Base-by-base conservation (phyloP, 108 stramenopile genomes). In the Stephanodiscus minutulus region DNA sequence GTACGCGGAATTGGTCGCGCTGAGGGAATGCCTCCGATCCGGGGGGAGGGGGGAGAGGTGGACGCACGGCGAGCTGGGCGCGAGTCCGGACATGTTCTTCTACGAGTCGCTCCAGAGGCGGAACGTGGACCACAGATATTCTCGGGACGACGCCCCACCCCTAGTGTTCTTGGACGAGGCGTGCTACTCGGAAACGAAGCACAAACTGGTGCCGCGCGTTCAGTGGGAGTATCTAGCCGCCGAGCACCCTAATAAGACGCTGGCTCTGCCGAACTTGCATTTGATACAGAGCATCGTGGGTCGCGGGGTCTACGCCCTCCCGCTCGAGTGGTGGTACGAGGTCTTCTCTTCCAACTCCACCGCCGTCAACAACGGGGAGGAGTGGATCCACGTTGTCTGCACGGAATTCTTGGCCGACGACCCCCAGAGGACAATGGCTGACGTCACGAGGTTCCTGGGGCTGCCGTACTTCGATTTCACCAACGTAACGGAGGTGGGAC, bases 271-370 rank as follows among this genome's bases (percentile, higher is more conserved):
- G 25, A 86, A 85, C 37, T 48, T 87, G 25, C 87, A 87, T 39
- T 49, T 94, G 66, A 76, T 70, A 7, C 91, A 91, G 68, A 77
- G 89, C 18, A 62, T 90, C n/a, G 75, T 94, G 46, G 93, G 93
- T 43, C 79, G 93, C 15, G 77, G 83, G 12, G 49, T 91, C 11
- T 94, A 91, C 56, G 70, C 78, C 12, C 70, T 90, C 7, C 93
- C 93, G 0, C 72, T 94, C 35, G 93, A 94, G 62, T 94, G 93
- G 93, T 94, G 93, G 93, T 94, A 91, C 48, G 74, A 79, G n/a
- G 69, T 68, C 5, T 88, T 82, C 5, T 88, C 80, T 75, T 62
- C 77, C 5, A 48, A 59, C 21, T 28, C 28, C 0, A 25, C 27
- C 20, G 9, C 2, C 27, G 52, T 28, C 22, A 63, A 52, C 7